These are phyloP conservation scores for Ascochyta lentis DNA, from an alignment of 2,329 filamentous ascomycete genomes.

Conservation along the genomic window DNA sequence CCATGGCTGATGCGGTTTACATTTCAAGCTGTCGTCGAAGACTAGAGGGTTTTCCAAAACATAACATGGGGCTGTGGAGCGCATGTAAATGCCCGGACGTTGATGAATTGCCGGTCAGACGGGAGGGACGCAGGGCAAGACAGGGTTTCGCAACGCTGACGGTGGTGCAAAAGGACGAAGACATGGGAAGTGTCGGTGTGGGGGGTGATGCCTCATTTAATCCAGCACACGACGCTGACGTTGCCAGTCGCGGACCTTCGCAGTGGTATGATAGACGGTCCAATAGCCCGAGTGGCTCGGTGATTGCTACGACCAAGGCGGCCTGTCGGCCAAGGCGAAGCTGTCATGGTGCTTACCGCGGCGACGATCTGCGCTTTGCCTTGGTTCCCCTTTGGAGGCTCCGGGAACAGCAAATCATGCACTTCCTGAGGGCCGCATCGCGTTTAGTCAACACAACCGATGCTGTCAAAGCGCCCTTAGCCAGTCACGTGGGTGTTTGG, in stretches of 20 bases:
- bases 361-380: slow-evolving; percentile 17
- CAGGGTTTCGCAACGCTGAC: slow-evolving; percentile 8
- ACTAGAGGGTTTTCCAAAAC: neutral
- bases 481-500: neutral
- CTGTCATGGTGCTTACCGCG: slow-evolving; percentile 26
- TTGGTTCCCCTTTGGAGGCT: slow-evolving; percentile 2
- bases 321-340: slow-evolving; percentile 24
- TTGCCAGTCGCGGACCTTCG: slow-evolving; percentile 1
- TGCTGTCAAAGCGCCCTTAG: neutral
- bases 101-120: slow-evolving; percentile 1
- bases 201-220: slow-evolving; percentile 7
- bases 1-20: slow-evolving; percentile 27
- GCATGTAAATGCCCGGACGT: neutral
- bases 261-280: slow-evolving; percentile 1
- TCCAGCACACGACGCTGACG: slow-evolving; percentile 2
- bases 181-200: slow-evolving; percentile 4
- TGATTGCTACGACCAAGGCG: slow-evolving; percentile 16
- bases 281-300: slow-evolving; percentile 8
- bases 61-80: neutral
- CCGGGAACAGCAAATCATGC: slow-evolving; percentile 7
- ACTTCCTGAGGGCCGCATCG: neutral
- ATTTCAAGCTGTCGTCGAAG: slow-evolving; percentile 3
- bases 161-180: slow-evolving; percentile 8
- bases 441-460: neutral
- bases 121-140: neutral